Evolutionary conservation across 257 asterid species (phyloP).

Genomic region (Nicotiana knightiana): DNA sequence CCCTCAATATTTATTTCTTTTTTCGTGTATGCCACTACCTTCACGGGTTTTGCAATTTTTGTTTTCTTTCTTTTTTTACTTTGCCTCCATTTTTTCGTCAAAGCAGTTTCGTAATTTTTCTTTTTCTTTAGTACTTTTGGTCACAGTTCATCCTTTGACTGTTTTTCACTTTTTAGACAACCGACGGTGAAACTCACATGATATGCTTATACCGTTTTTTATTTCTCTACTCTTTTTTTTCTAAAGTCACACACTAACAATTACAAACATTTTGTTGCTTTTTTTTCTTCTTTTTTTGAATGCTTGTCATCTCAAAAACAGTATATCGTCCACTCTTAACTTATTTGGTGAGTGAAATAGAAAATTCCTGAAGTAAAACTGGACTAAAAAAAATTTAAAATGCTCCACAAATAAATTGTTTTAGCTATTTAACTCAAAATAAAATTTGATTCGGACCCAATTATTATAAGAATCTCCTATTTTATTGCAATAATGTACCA

Average conservation of each 20-base stretch:
- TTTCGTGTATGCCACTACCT: background rate
- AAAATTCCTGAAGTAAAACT: background rate
- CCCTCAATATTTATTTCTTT: background rate
- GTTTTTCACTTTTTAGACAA: background rate
- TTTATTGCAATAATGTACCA: too few species aligned
- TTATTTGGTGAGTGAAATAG: background rate
- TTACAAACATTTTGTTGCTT: background rate
- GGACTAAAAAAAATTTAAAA: too few species aligned
- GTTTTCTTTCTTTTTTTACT: background rate
- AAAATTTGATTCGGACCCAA: too few species aligned
- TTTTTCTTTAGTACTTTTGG: background rate
- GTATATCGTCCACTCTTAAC: background rate
- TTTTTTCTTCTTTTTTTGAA: background rate
- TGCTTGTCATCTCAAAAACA: background rate
- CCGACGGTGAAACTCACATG: background rate
- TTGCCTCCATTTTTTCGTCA: background rate
- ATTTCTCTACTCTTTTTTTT: background rate
- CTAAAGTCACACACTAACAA: background rate
- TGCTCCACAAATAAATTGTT: too few species aligned
- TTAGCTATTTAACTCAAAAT: too few species aligned
- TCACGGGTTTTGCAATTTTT: background rate
- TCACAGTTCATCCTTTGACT: background rate
- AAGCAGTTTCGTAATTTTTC: background rate
- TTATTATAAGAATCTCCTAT: background rate
- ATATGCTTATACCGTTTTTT: background rate